phyloP scores from a whole-genome alignment of 805 yeast genomes.

The Zygosaccharomyces rouxii region DNA sequence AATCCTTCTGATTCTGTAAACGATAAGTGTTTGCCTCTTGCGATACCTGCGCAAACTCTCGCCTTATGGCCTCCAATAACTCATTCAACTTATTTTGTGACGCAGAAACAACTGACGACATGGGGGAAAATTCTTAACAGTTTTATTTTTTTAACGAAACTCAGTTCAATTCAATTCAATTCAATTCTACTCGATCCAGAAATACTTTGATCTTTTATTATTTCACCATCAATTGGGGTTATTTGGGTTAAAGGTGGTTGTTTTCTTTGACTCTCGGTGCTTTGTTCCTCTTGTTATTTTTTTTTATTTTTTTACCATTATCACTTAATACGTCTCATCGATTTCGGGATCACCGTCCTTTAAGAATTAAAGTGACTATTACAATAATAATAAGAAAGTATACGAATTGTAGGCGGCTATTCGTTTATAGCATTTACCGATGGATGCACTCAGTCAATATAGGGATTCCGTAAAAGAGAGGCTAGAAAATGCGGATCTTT shows the following conservation, averaged over 20 bases:
- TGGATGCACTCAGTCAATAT: constrained; percentile 24
- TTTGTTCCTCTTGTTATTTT: background rate
- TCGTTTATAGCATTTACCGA: background rate
- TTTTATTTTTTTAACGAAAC: too few relatives aligned
- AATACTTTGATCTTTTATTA: background rate
- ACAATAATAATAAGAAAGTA: too few relatives aligned
- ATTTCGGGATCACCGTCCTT: background rate
- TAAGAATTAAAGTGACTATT: background rate
- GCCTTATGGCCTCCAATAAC: constrained; percentile 84
- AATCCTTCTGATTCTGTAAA: constrained; percentile 82
- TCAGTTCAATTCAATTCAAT: too few relatives aligned
- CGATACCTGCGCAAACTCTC: constrained; percentile 80
- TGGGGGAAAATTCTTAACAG: constrained; percentile 1
- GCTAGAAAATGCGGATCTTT: constrained; percentile 29
- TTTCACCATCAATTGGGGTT: background rate
- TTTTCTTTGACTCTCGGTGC: background rate
- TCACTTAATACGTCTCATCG: constrained; percentile 5
- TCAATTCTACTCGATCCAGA: background rate
- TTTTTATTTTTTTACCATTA: background rate
- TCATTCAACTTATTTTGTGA: constrained; percentile 53
- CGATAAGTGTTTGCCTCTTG: constrained; percentile 82
- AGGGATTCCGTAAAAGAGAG: constrained; percentile 24
- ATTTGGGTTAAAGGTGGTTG: background rate
- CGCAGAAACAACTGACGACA: constrained; percentile 25
- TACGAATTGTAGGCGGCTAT: too few relatives aligned